Evolutionary conservation across 352 stramenopile genomes (phyloP), one percentile per base, ranked within the genome.

Genomic region (Phytophthora melonis): DNA sequence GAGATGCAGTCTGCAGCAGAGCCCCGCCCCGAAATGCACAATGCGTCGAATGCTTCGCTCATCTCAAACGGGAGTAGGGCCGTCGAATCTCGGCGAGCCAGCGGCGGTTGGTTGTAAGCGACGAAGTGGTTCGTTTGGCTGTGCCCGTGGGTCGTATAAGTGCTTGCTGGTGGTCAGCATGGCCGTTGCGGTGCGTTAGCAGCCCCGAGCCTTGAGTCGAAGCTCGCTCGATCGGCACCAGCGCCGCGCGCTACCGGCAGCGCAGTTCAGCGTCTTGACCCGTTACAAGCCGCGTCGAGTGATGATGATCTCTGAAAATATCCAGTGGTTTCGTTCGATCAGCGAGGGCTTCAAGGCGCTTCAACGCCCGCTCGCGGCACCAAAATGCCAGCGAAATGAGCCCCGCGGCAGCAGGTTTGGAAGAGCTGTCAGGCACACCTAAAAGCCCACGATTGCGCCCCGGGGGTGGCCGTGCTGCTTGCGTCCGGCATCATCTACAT

Each of bases 291-390:
- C 58, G 43, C 19, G n/a, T 43, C 30, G 19, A 63, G 58, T 25
- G 23, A 25, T 72, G 56, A 63, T 69, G 41, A 71, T 53, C 62
- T 54, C 30, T 25, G n/a, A 66, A 62, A 78, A 63, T 67, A 79
- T 75, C 61, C 67, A 79, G 72, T 73, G 30, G 61, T 67, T 75
- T 69, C 53, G 70, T 61, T 73, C 50, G 58, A 27, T 78, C 59
- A 66, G 58, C 47, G 49, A 66, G 47, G 27, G 27, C 27, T 32
- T 32, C 27, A 32, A 32, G 0, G 27, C 27, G 18, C 30, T 14
- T 14, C n/a, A 66, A 59, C 58, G 58, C 41, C 58, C 6, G 43
- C 58, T 70, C 53, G 59, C 53, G 59, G 49, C 50, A 53, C 49
- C 56, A 71, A 69, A 75, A 72, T 62, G 64, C 70, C 54, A 34